Conservation (phyloP, 352 stramenopile species). For the Peronosclerospora sorghi region DNA sequence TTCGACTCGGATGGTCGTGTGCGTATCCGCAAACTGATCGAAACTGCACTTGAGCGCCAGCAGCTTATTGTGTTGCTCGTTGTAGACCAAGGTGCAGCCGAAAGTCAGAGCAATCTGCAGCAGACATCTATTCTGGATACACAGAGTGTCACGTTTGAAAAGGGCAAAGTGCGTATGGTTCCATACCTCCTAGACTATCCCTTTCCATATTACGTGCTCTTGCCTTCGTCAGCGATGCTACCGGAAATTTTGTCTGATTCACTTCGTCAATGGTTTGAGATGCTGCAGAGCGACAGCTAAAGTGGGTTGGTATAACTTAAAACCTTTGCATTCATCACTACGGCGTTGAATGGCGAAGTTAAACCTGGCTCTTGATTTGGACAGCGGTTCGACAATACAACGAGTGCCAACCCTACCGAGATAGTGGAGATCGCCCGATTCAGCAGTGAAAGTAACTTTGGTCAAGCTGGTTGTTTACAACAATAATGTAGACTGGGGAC, state of each 20-base stretch:
- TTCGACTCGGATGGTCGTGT: conserved; percentile 95
- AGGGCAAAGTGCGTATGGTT: conserved; percentile 94
- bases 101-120: conserved; percentile 16
- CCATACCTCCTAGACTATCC: conserved; percentile 99
- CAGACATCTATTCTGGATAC: conserved; percentile 96
- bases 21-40: conserved; percentile 90
- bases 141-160: conserved; percentile 94
- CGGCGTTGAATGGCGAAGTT: too few species aligned
- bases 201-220: conserved; percentile 99
- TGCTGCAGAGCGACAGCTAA: conserved; percentile 77
- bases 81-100: conserved; percentile 79
- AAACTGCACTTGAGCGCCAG: conserved; percentile 94
- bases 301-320: too few species aligned
- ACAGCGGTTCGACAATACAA: too few species aligned
- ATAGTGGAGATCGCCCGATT: too few species aligned
- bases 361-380: too few species aligned
- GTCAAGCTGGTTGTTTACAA: too few species aligned
- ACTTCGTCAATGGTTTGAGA: conserved; percentile 99
- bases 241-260: conserved; percentile 98
- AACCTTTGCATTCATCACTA: too few species aligned
- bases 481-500: too few species aligned
- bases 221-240: conserved; percentile 91
- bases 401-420: too few species aligned
- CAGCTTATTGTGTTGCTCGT: conserved; percentile 97
- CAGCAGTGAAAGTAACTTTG: too few species aligned